Conservation (phyloP, 192 early-diverging fungal species). For the Linnemannia elongata region DNA sequence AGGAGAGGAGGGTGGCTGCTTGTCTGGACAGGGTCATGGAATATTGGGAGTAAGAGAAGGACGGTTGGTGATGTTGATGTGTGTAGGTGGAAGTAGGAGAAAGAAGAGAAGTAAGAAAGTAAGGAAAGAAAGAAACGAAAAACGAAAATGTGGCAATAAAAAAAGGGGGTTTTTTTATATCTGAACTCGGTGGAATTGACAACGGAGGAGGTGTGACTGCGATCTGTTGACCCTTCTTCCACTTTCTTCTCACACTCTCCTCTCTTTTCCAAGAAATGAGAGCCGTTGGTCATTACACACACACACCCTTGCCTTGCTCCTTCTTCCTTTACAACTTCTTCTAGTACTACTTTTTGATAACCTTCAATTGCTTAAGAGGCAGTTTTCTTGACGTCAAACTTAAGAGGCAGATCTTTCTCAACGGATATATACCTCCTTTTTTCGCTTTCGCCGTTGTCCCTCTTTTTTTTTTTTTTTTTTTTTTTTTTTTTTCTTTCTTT, state of each 20-base stretch:
- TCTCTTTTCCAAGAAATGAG: too few relatives aligned
- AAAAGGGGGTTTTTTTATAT: not conserved
- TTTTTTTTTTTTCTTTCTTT: not conserved
- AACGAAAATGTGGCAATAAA: not conserved
- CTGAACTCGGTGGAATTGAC: not conserved
- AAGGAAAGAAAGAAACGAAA: not conserved
- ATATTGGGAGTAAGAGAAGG: not conserved
- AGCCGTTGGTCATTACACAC: too few relatives aligned
- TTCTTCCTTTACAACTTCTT: too few relatives aligned
- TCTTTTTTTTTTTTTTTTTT: not conserved
- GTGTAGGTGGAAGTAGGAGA: not conserved
- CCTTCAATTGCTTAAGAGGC: not conserved
- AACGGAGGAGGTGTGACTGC: not conserved
- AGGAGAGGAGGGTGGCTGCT: constrained; percentile 11
- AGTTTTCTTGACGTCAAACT: not conserved
- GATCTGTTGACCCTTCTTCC: not conserved
- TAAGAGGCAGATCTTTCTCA: not conserved
- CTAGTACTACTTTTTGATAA: too few relatives aligned
- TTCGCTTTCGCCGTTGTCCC: not conserved
- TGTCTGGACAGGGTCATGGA: constrained; percentile 32
- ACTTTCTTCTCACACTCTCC: too few relatives aligned
- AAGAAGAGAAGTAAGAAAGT: not conserved
- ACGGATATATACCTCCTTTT: constrained; percentile 13
- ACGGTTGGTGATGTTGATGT: not conserved
- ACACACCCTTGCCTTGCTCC: too few relatives aligned